Base-by-base conservation (phyloP, 2,329 filamentous ascomycete genomes). In the Zopfia rhizophila region DNA sequence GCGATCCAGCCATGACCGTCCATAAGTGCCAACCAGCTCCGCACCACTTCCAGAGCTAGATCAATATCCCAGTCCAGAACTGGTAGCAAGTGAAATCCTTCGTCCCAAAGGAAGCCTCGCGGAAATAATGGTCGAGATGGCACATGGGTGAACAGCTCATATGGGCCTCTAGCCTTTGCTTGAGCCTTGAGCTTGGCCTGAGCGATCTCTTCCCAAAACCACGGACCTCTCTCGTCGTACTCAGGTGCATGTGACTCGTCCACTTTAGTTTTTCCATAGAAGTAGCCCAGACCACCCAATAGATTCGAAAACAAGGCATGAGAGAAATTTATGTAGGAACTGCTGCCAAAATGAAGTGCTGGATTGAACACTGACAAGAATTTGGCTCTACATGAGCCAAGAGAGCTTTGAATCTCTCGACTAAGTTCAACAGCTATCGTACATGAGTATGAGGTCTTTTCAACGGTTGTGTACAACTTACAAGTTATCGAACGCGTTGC, bases 1-100 rank as follows among this genome's bases (percentile, higher is more conserved):
- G 88, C 89, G 63, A 97, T 97, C 93, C 93, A 97, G 40, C 93
- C 93, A 67, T 97, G 91, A 10, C 92, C 87, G 57, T 97, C 93
- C 82, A 97, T 96, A 17, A 95, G 83, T 51, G 86, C 89, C 73
- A 94, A 93, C 94, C 94, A 97, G 72, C 90, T 96, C 72, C 87
- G 89, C 37, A 97, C 81, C 51, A 97, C 89, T 53, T 97, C 90
- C 35, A 86, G 73, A 2, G 90, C 86, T 38, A 97, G 79, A 66
- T 96, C 91, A 31, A 91, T 83, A 68, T 97, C 93, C 89, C 91
- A 97, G 52, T 97, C 92, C 8, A 90, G 80, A 41, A 97, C 87
- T 2, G 90, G 90, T 39, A 96, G 78, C 16, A 97, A 78, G 66
- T 97, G 93, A 73, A 97, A 97, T 1, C 93, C 93, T 70, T 97